These are phyloP conservation scores for Phaffia tasmanica DNA, from an alignment of 768 basidiomycete species.

Conservation along the genomic window DNA sequence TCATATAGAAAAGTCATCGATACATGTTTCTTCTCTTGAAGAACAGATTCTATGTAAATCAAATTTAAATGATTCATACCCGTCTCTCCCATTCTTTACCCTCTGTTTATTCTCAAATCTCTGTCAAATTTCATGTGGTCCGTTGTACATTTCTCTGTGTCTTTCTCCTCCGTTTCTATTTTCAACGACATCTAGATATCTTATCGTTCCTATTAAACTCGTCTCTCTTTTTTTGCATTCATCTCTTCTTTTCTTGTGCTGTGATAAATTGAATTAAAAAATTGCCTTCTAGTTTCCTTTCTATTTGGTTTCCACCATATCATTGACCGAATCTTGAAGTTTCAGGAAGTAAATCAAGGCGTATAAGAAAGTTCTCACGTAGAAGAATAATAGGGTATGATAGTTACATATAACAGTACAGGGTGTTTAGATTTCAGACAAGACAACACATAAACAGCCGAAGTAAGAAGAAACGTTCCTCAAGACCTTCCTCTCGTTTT, in stretches of 20 bases:
- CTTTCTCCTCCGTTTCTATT: neutral
- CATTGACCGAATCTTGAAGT: neutral
- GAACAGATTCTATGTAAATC: neutral
- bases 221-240: neutral
- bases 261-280: neutral
- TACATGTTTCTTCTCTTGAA: neutral
- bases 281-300: neutral
- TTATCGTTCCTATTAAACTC: neutral
- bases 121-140: neutral
- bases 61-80: no score
- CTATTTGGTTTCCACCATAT: neutral
- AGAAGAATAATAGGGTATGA: no score
- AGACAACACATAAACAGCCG: no score
- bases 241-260: neutral
- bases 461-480: no score
- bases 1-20: neutral
- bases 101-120: neutral
- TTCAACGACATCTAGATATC: neutral
- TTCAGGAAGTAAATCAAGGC: neutral
- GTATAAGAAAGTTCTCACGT: neutral
- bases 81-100: neutral
- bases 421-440: no score
- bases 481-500: no score
- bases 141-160: neutral
- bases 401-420: no score